These are phyloP conservation scores for Sarocladium kiliense DNA, from an alignment of 2,329 filamentous ascomycete genomes.

Conservation along the genomic window DNA sequence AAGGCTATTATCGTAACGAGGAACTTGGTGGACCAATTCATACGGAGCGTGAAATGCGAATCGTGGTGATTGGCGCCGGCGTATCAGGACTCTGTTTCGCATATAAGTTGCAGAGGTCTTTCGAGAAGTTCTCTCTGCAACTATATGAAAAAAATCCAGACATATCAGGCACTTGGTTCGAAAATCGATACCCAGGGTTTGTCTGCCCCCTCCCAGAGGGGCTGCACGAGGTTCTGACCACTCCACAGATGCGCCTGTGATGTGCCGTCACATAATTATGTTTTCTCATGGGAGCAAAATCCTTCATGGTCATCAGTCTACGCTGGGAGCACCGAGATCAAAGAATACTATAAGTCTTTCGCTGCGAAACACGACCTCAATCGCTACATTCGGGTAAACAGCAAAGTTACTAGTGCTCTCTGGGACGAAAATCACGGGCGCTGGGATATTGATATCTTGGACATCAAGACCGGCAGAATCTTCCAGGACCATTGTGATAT, in stretches of 20 bases:
- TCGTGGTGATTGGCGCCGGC: constrained; percentile 42
- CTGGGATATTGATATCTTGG: constrained; percentile 24
- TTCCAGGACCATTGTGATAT: constrained; percentile 27
- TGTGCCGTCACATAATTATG: no score
- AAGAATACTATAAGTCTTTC: constrained; percentile 41
- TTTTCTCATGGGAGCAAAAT: constrained; percentile 35
- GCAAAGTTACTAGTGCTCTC: constrained; percentile 21
- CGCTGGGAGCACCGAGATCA: constrained; percentile 34
- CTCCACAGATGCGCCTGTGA: constrained; percentile 43
- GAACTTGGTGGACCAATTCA: constrained; percentile 7
- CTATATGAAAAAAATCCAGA: constrained; percentile 44
- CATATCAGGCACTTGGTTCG: constrained; percentile 41
- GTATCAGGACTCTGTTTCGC: constrained; percentile 41
- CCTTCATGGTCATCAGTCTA: constrained; percentile 29
- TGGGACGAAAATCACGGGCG: constrained; percentile 27
- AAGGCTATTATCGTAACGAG: no score
- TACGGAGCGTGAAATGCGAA: constrained; percentile 9
- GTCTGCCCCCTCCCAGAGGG: neutral
- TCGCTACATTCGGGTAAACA: constrained; percentile 24
- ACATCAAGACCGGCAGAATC: constrained; percentile 21
- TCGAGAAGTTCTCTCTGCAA: constrained; percentile 30
- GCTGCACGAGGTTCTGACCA: constrained; percentile 15
- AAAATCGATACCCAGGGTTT: constrained; percentile 40
- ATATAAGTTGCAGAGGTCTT: constrained; percentile 40
- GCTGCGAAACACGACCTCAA: constrained; percentile 31